Evolutionary conservation across 441 rosid species (phyloP), one percentile per base, ranked within the genome.

Genomic region (Raphanus hybrid): DNA sequence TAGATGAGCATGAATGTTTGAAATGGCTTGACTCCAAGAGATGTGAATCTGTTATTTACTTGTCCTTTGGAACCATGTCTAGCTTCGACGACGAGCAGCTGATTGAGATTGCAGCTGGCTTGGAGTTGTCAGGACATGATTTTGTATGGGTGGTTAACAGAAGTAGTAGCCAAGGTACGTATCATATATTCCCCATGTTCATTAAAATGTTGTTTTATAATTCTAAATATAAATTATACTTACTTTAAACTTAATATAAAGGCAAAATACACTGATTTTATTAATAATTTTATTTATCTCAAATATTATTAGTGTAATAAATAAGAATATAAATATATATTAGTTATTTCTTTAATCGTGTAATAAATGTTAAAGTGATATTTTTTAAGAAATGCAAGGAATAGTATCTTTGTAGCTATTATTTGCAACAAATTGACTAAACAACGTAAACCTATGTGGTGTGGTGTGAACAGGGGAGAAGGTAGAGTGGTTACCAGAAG

Each of bases 21-120:
- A 69, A 74, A 15, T 92, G 95, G 95, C 88, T 92, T 2, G 80
- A 87, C 45, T 80, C 87, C 9, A 89, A 86, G 86, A 23, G 67
- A 67, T 79, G 83, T 57, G 81, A 79, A 14, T 90, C 91, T 14
- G 92, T 90, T 9, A 45, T 90, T 35, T 92, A 89, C 70, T 5
- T 88, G 6, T 85, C 93, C 41, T 92, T 90, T 15, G 95, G 92
- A 60, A 86, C 80, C 69, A 3, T 77, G 8, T 45, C 80, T 0
- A 67, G 34, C 4, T 85, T 89, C 26, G 15, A 14, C 0, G 52
- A 75, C 8, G 63, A 75, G 18, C 95, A 92, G 76, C 62, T 75
- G 14, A 80, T 52, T 34, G 90, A 90, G 76, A 82, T 92, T 8
- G 91, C 93, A 12, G 8, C 16, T 12, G 93, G 88, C 0, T 82